Conservation (phyloP, 2,329 filamentous ascomycete species). For the Sclerotinia borealis region DNA sequence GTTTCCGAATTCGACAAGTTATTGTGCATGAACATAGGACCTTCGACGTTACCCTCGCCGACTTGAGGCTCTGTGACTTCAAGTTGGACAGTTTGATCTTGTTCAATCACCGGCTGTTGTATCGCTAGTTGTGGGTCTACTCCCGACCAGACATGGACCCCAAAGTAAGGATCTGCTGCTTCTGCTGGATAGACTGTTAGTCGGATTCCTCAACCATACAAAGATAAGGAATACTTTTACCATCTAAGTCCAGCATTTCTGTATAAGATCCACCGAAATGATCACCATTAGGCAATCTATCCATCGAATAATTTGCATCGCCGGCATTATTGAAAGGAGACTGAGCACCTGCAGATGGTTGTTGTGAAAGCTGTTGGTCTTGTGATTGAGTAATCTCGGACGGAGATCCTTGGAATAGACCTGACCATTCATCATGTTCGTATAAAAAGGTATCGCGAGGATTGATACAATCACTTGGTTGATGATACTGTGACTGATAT, state of each 20-base stretch:
- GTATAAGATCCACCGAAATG: background rate
- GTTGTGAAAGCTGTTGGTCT: background rate
- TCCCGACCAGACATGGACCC: accelerated
- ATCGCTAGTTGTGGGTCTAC: background rate
- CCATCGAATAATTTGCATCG: background rate
- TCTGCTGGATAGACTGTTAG: background rate
- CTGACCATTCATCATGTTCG: background rate
- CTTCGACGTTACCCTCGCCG: background rate
- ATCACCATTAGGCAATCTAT: background rate
- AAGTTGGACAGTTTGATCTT: no score
- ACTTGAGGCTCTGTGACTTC: background rate
- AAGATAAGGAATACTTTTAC: background rate
- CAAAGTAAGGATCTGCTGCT: accelerated
- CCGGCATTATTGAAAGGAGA: background rate
- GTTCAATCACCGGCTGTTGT: background rate
- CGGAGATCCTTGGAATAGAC: no score
- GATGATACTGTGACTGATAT: background rate
- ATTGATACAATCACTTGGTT: background rate
- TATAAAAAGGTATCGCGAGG: background rate
- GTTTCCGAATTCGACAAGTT: background rate
- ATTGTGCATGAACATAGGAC: background rate
- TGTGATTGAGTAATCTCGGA: background rate
- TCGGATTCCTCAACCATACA: background rate
- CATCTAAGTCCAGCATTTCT: background rate
- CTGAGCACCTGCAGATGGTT: background rate